A percentile compares a stretch with the other conserved stretches of the same genome.
phyloP scores from a whole-genome alignment of 352 stramenopile species.

The Globisporangium camurandrum region DNA sequence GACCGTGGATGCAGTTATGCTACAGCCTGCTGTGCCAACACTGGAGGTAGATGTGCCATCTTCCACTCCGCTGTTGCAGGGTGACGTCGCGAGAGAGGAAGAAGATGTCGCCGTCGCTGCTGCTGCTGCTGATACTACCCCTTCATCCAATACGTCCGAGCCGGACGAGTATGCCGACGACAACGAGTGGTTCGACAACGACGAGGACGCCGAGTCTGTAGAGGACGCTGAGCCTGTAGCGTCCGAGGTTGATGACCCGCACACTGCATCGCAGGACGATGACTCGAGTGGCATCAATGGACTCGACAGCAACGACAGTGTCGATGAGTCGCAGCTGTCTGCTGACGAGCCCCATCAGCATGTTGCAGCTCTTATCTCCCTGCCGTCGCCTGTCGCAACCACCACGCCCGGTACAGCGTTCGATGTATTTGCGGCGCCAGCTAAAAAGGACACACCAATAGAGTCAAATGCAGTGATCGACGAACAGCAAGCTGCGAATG shows the following conservation, averaged over 20 bases:
- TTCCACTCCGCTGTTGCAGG: background rate
- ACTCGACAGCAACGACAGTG: too few species aligned
- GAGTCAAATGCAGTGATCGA: background rate
- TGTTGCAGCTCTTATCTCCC: slow-evolving; percentile 22
- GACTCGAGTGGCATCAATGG: background rate
- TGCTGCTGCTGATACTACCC: background rate
- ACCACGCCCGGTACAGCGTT: background rate
- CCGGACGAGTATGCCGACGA: background rate
- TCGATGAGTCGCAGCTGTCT: background rate
- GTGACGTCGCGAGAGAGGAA: background rate
- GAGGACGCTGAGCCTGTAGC: slow-evolving; percentile 2
- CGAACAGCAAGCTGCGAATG: background rate
- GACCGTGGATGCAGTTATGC: background rate
- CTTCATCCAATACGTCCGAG: background rate
- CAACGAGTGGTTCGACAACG: slow-evolving; percentile 1
- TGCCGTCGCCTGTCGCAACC: slow-evolving; percentile 30
- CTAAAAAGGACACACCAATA: background rate
- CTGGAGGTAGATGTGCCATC: slow-evolving; percentile 1
- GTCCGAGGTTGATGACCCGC: slow-evolving; percentile 2
- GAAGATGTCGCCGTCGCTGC: background rate
- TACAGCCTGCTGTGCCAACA: slow-evolving; percentile 3
- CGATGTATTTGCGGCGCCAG: slow-evolving; percentile 8
- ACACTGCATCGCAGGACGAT: background rate
- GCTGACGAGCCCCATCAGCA: background rate
- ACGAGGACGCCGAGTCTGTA: background rate